Evolutionary conservation across 257 asterid genomes (phyloP), one percentile per base, ranked within the genome.

Genomic region (Nicotiana paniculata): DNA sequence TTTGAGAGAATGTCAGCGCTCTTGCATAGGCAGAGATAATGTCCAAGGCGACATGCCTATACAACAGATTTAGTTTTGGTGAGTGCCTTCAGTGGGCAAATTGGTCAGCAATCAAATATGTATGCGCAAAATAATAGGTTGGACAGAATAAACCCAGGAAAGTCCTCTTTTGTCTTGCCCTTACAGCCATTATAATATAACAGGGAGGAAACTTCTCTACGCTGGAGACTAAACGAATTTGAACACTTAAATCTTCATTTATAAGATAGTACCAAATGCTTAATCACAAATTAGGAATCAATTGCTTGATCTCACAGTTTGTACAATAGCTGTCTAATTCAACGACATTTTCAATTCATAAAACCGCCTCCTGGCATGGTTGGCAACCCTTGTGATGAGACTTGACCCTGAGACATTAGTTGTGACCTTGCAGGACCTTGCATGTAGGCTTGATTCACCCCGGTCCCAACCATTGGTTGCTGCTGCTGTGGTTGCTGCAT

Each of bases 321-420:
- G 62, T 24, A 62, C 1, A 26, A 74, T 9, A 18, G 43, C 8
- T 43, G 39, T 46, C 39, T 74, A 74, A 6, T 24, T 51, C 43
- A 48, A 13, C 28, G 43, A 48, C 24, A 48, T 26, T 48, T 74
- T 86, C 74, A 94, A 82, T 87, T 88, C 89, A 96, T 90, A 82
- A 93, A 96, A 80, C 87, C 84, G 30, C 97, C 97, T 57, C 97
- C 94, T 0, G 93, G 83, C 91, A 91, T 86, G 86, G 81, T 90
- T 30, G 93, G 86, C 30, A 81, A 85, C 58, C 98, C 96, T 83
- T 95, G 99, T 9, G 99, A 92, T 6, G 98, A 84, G 81, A 88
- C 93, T 84, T 91, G 98, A 81, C 93, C 97, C 86, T 95, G 99
- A 15, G 93, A 80, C 88, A 91, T 82, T 65, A 90, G 58, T 79